A percentile compares a stretch with the other conserved stretches of the same genome.
These are phyloP conservation scores for Dionaea muscipula DNA, from an alignment of 179 eudicot genomes.

Conservation along the genomic window DNA sequence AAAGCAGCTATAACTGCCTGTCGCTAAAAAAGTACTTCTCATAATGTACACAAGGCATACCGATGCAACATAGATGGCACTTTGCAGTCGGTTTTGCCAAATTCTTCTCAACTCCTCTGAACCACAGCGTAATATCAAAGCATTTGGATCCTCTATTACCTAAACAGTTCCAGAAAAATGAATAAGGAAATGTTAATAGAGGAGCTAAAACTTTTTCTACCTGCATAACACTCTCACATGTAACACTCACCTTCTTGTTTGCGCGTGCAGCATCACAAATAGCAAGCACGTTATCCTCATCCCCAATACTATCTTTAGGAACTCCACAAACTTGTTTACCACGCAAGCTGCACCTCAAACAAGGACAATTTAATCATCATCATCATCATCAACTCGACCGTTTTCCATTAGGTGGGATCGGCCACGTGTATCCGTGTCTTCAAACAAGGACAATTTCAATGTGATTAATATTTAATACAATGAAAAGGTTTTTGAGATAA, in stretches of 20 bases:
- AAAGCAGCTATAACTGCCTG: too few species aligned
- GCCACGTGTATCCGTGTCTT: too few species aligned
- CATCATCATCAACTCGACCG: too few species aligned
- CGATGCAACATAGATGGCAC: conserved; percentile 85
- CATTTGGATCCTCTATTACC: conserved; percentile 83
- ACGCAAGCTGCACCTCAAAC: conserved; percentile 44
- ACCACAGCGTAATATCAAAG: conserved; percentile 59
- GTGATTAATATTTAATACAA: too few species aligned
- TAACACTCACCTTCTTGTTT: conserved; percentile 39
- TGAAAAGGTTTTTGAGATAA: not conserved
- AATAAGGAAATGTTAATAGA: conserved; percentile 3
- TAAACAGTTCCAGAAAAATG: conserved; percentile 15
- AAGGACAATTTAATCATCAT: too few species aligned
- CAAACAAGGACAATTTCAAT: too few species aligned
- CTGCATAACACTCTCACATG: not conserved
- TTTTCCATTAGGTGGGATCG: too few species aligned
- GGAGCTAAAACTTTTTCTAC: not conserved
- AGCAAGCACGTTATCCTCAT: conserved; percentile 66
- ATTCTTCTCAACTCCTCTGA: conserved; percentile 49
- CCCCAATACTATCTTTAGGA: conserved; percentile 55
- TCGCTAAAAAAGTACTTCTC: too few species aligned
- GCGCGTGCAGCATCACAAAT: conserved; percentile 42
- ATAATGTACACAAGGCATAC: conserved; percentile 23
- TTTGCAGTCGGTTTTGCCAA: conserved; percentile 77
- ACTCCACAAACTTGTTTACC: conserved; percentile 71